These are phyloP conservation scores for Malassezia furfur DNA, from an alignment of 1,284 basidiomycete genomes.

Conservation along the genomic window DNA sequence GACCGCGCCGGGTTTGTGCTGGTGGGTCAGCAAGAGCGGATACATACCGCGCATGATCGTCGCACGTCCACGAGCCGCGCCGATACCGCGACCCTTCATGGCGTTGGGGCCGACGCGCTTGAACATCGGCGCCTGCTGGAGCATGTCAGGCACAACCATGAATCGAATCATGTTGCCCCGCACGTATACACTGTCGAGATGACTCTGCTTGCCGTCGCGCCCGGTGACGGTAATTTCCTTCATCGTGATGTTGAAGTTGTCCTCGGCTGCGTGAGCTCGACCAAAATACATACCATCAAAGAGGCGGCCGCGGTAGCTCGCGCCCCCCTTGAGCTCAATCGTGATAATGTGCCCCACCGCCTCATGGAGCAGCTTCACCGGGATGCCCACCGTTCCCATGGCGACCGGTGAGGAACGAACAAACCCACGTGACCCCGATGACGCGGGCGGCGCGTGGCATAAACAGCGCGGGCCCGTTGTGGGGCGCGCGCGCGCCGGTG, in stretches of 20 bases:
- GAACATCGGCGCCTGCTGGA: slow-evolving; percentile 99
- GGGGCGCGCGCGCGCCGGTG: slow-evolving; percentile 1
- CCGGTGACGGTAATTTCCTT: slow-evolving; percentile 96
- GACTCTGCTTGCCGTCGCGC: slow-evolving; percentile 95
- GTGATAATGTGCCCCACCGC: slow-evolving; percentile 89
- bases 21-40: background rate
- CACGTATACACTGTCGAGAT: slow-evolving; percentile 98
- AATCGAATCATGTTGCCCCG: slow-evolving; percentile 82
- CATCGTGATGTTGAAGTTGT: slow-evolving; percentile 92
- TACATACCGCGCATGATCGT: slow-evolving; percentile 73
- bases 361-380: slow-evolving; percentile 50
- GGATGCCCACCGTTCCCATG: slow-evolving; percentile 47
- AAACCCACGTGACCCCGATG: background rate
- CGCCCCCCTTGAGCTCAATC: slow-evolving; percentile 93
- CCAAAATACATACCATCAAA: slow-evolving; percentile 56
- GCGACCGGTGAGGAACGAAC: background rate
- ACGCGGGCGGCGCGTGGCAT: slow-evolving; percentile 1
- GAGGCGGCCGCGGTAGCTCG: slow-evolving; percentile 92
- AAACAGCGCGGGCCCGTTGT: slow-evolving; percentile 2
- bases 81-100: slow-evolving; percentile 97
- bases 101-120: slow-evolving; percentile 96
- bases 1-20: slow-evolving; percentile 17
- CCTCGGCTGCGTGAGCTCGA: slow-evolving; percentile 63
- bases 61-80: slow-evolving; percentile 87
- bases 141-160: slow-evolving; percentile 98